Conservation (phyloP, 2,329 filamentous ascomycete species). For the Cyphellophora europaea region DNA sequence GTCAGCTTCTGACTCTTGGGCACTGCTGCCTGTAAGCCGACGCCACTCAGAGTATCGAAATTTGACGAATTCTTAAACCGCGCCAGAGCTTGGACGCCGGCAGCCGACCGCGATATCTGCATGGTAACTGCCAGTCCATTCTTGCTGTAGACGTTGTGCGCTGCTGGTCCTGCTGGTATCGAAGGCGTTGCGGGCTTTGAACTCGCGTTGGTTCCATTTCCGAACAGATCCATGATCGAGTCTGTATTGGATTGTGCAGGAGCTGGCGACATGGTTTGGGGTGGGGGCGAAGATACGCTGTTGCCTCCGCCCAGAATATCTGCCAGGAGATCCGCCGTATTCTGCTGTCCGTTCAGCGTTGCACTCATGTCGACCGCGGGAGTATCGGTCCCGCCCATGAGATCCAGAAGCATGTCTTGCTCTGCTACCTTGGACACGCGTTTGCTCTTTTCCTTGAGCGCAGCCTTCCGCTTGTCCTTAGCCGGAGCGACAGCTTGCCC, state of each 20-base stretch:
- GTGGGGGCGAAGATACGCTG: conserved; percentile 37
- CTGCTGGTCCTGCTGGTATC: conserved; percentile 31
- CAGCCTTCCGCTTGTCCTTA: conserved; percentile 53
- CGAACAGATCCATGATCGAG: conserved; percentile 89
- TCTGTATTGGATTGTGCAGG: conserved; percentile 50
- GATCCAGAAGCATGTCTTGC: conserved; percentile 80
- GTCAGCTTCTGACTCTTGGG: conserved; percentile 94
- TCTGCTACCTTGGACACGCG: conserved; percentile 68
- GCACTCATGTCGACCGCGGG: conserved; percentile 48
- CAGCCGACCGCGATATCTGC: conserved; percentile 69
- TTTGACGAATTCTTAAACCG: conserved; percentile 71
- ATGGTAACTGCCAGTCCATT: conserved; percentile 76
- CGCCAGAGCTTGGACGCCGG: conserved; percentile 64
- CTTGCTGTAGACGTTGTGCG: conserved; percentile 71
- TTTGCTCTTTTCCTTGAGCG: conserved; percentile 64
- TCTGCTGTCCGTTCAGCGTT: conserved; percentile 48
- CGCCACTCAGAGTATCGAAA: conserved; percentile 56
- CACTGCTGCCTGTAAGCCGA: conserved; percentile 87
- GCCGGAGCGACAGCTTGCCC: conserved; percentile 56
- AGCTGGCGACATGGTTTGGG: conserved; percentile 42
- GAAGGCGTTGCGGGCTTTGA: conserved; percentile 43
- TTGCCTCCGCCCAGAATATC: conserved; percentile 77
- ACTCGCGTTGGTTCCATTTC: conserved; percentile 28
- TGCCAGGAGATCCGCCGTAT: conserved; percentile 78
- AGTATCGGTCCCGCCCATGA: conserved; percentile 76